Base-by-base conservation (phyloP, 768 basidiomycete species). In the Leccinum disarticulatum region DNA sequence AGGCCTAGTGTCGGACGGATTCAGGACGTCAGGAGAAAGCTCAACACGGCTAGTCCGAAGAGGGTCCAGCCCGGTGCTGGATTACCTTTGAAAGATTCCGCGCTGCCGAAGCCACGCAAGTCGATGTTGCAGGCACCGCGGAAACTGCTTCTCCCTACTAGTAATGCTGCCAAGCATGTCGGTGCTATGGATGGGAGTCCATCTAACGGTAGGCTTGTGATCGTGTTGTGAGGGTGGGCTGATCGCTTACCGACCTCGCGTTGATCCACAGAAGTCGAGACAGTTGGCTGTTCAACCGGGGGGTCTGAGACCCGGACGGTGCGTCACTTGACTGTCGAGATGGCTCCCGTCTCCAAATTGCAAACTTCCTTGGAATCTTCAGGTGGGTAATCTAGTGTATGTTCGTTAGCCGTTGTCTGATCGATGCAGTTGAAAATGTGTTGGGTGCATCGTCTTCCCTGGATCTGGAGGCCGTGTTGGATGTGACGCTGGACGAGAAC, bases 251-350 rank as follows among this genome's bases (percentile, higher is more conserved):
- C 3, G 4, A 17, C 25, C 50, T 54, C 17, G 14, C 15, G 13
- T 55, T 25, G 30, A 9, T 46, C n/a, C 6, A 52, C 43, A 68
- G 59, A 48, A 47, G 60, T 64, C 56, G 53, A 60, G 49, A 27
- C 30, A 50, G 47, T 38, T 54, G 36, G 19, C 30, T 35, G 66
- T 57, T 58, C 38, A 55, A 46, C 55, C 30, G 31, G 64, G 56
- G 59, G 58, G 61, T 68, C 60, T 66, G 67, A 7, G 55, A 58
- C 61, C 60, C 59, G 52, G 64, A 57, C 43, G 55, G 28, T 30
- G 36, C 54, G 31, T 48, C 38, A 17, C 17, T 61, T 27, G 58
- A 47, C 59, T 38, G 19, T 49, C 38, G 28, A 43, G 27, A 19
- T 41, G 46, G 27, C 46, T 48, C 19, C 61, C 48, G 28, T 28